Base-by-base conservation (phyloP, 768 basidiomycete species). In the Hebeloma cylindrosporum region DNA sequence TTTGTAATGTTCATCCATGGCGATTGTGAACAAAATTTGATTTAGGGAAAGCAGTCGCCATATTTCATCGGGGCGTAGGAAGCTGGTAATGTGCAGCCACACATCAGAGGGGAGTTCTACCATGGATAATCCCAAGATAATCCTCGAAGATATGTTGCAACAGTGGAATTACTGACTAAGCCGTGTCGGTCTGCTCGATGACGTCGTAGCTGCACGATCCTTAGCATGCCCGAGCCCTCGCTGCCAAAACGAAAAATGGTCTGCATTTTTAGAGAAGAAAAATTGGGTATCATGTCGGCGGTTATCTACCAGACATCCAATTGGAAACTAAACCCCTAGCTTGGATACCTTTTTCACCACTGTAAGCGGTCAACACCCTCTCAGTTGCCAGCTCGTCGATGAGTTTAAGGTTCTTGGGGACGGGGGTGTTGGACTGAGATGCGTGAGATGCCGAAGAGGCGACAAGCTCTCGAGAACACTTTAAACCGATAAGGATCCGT, bases 371-470 rank as follows among this genome's bases (percentile, higher is more conserved):
- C 34, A 83, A 68, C 14, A 92, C 67, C 16, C 82, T 68, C 58
- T 89, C 87, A 10, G 82, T 85, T 4, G 88, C 83, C 9, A 90
- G 69, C 52, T 84, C 81, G 51, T 88, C 84, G 23, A 92, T 68
- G 14, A 76, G 60, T 28, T 74, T 70, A 11, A 87, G 50, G 17
- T 75, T 75, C 49, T 79, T 74, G 3, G 86, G 83, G 10, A 75
- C 61, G 1, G 71, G 38, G 0, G 84, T 87, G 29, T 80, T 69
- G 0, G 85, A 87, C 1, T 74, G 62, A 0, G 87, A 85, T 1
- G 56, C 61, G 2, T 69, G 61, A 11, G 63, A 62, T 7, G 68
- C 48, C 13, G 72, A 57, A 3, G 75, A 69, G 4, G 65, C 59
- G 6, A 76, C 59, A 16, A 88, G 71, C 37, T 75, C 79, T 18